These are phyloP conservation scores for Ajuga chamaepitys DNA, from an alignment of 257 asterid species.

Conservation along the genomic window DNA sequence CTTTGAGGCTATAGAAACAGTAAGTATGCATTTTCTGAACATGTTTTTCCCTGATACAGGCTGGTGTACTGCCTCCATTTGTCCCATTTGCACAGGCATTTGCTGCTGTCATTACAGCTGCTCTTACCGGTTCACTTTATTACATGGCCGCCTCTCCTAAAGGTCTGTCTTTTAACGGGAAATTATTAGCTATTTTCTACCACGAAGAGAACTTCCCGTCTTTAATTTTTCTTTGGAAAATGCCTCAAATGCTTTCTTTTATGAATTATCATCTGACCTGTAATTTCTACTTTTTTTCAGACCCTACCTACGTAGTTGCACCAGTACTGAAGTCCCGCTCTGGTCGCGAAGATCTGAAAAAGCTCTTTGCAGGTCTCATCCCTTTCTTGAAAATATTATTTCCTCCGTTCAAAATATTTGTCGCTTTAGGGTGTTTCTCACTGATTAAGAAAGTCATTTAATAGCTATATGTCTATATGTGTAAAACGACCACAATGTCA, in stretches of 20 bases:
- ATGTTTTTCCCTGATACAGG: constrained; percentile 26
- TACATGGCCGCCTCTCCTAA: constrained; percentile 89
- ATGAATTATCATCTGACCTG: not conserved
- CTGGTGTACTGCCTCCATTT: constrained; percentile 87
- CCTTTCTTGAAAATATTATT: not conserved
- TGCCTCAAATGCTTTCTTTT: not conserved
- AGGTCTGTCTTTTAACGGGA: constrained; percentile 49
- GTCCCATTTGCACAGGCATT: constrained; percentile 97
- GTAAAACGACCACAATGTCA: no score
- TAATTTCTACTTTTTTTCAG: constrained; percentile 30
- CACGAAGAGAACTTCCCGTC: no score
- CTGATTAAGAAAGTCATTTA: no score
- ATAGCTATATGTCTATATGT: no score
- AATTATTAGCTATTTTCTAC: no score
- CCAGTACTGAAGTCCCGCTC: constrained; percentile 75
- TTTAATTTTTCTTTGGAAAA: not conserved
- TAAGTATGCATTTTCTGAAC: not conserved
- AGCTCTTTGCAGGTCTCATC: constrained; percentile 76
- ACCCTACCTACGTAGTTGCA: constrained; percentile 79
- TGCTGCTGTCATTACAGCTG: constrained; percentile 93
- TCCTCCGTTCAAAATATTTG: not conserved
- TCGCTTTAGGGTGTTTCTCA: no score
- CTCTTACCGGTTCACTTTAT: constrained; percentile 81
- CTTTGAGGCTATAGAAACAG: not conserved
- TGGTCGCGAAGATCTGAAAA: constrained; percentile 73